A percentile compares a stretch with the other conserved stretches of the same genome.
Evolutionary conservation across 768 basidiomycete genomes (phyloP).

Genomic region (Auricularia auricula-judae): DNA sequence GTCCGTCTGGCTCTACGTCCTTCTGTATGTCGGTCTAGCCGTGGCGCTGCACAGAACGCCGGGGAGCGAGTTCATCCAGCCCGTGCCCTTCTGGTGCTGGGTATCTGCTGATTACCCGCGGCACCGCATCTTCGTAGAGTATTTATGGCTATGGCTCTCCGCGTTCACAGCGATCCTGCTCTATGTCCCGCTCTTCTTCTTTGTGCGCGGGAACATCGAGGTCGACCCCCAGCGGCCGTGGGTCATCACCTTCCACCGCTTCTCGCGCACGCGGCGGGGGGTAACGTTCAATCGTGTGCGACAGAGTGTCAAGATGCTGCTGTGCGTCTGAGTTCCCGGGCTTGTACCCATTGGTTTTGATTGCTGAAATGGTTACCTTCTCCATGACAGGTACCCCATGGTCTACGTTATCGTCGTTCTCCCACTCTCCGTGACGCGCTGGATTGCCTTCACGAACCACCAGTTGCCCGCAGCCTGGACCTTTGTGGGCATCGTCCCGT

Average conservation of each 20-base stretch:
- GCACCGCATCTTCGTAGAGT: constrained; percentile 30
- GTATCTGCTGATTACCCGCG: constrained; percentile 19
- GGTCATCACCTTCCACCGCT: constrained; percentile 13
- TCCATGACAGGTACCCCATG: constrained; percentile 24
- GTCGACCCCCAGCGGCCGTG: constrained; percentile 24
- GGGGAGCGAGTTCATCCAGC: not conserved
- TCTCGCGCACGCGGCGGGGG: not conserved
- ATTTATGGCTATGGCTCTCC: constrained; percentile 36
- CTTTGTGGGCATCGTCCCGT: constrained; percentile 22
- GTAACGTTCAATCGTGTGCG: not conserved
- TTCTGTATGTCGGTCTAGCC: constrained; percentile 22
- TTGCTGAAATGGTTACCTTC: not conserved
- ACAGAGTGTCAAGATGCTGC: constrained; percentile 7
- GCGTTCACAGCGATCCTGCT: constrained; percentile 22
- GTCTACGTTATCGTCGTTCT: constrained; percentile 28
- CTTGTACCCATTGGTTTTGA: not conserved
- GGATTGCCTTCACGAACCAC: constrained; percentile 20
- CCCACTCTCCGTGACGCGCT: constrained; percentile 30
- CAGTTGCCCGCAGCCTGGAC: constrained; percentile 19
- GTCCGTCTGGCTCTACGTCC: constrained; percentile 23
- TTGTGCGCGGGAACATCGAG: constrained; percentile 24
- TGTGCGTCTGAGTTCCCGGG: constrained; percentile 1
- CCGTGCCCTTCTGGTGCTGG: constrained; percentile 24
- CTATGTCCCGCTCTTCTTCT: constrained; percentile 28
- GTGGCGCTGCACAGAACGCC: constrained; percentile 12